Conservation (phyloP, 495 filamentous ascomycete species). For the Aspergillus bridgeri region DNA sequence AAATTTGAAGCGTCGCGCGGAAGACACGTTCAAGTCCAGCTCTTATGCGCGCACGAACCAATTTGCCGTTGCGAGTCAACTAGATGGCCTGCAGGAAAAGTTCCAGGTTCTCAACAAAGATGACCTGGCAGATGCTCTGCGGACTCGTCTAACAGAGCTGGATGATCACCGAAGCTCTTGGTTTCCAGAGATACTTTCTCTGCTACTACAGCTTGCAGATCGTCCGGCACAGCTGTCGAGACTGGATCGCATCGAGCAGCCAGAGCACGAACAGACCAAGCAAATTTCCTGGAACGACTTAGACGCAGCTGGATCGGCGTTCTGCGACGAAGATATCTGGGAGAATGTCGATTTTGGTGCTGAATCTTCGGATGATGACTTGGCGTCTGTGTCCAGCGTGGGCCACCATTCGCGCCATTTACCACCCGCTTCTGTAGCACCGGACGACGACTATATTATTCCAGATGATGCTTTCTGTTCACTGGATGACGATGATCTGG, state of each 20-base stretch:
- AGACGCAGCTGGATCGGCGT: conserved; percentile 66
- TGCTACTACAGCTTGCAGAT: conserved; percentile 80
- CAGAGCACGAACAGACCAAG: conserved; percentile 42
- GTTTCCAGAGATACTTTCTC: conserved; percentile 74
- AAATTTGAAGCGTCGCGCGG: conserved; percentile 27
- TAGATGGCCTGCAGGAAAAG: conserved; percentile 84
- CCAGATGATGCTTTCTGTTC: conserved; percentile 34
- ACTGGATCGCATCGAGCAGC: conserved; percentile 54
- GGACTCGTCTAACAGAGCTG: conserved; percentile 58
- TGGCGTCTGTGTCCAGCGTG: conserved; percentile 33
- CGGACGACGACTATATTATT: conserved; percentile 35
- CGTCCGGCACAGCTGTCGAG: conserved; percentile 68
- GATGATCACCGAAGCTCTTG: conserved; percentile 50
- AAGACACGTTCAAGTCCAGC: conserved; percentile 43
- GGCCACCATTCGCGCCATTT: conserved; percentile 20
- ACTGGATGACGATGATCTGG: conserved; percentile 33
- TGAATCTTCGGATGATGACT: conserved; percentile 57
- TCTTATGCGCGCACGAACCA: conserved; percentile 76
- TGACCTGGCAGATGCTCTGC: conserved; percentile 73
- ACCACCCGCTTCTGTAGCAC: conserved; percentile 19
- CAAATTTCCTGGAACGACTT: conserved; percentile 72
- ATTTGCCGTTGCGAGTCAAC: conserved; percentile 71
- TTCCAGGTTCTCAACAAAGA: conserved; percentile 77
- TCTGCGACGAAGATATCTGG: conserved; percentile 72
- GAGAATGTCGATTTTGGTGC: conserved; percentile 67